Evolutionary conservation across 768 basidiomycete genomes (phyloP).

Genomic region (Amanita pallidorosea): DNA sequence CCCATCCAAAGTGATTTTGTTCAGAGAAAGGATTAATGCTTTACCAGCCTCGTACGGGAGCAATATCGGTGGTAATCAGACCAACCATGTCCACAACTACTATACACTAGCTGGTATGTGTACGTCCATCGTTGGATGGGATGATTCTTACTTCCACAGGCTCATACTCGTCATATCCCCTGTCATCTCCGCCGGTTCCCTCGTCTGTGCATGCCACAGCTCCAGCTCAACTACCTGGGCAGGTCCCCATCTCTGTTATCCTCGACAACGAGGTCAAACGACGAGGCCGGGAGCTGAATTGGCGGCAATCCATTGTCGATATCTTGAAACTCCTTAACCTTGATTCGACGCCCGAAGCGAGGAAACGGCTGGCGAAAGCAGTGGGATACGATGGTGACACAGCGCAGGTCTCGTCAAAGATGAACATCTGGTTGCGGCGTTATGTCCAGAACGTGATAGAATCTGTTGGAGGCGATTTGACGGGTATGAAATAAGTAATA

Average conservation of each 20-base stretch:
- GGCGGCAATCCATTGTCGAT: conserved; percentile 3
- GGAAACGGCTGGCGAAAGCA: not conserved
- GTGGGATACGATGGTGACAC: not conserved
- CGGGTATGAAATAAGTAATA: too few species aligned
- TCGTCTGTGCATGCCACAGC: too few species aligned
- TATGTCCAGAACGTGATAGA: not conserved
- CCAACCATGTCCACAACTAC: not conserved
- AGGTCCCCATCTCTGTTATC: not conserved
- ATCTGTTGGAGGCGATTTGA: not conserved
- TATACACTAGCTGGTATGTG: not conserved
- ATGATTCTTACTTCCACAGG: not conserved
- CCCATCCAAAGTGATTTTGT: not conserved
- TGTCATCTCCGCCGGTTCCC: not conserved
- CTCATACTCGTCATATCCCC: not conserved
- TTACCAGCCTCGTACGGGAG: not conserved
- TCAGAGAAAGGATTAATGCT: not conserved
- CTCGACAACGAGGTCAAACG: not conserved
- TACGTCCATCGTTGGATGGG: too few species aligned
- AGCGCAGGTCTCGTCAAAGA: not conserved
- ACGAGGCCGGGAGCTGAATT: not conserved
- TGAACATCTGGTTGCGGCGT: not conserved
- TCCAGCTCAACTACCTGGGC: not conserved
- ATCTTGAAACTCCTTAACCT: conserved; percentile 1
- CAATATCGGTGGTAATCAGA: not conserved
- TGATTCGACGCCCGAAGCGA: not conserved